Evolutionary conservation across 495 filamentous ascomycete species (phyloP).

Genomic region (Podospora bellae-mahoneyi): DNA sequence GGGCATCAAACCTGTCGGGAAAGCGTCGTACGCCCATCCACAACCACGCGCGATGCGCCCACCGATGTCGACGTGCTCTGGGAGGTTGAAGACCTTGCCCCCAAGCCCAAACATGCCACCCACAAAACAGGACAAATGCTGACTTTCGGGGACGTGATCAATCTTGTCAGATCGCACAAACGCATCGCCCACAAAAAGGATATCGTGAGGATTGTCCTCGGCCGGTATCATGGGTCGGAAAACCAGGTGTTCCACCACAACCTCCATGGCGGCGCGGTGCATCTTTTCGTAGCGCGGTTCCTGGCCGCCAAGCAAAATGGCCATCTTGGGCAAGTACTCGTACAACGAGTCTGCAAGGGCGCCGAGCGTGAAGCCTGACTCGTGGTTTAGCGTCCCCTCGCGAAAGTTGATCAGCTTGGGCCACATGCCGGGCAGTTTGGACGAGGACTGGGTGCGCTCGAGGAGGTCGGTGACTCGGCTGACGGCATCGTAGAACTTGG

Average conservation of each 20-base stretch:
- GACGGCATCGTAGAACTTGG: conserved; percentile 80
- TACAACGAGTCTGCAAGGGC: conserved; percentile 75
- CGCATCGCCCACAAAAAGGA: conserved; percentile 60
- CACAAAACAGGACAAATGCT: conserved; percentile 67
- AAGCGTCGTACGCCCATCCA: conserved; percentile 80
- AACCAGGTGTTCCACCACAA: conserved; percentile 61
- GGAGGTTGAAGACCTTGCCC: conserved; percentile 65
- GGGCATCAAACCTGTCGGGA: conserved; percentile 82
- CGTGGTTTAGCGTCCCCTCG: conserved; percentile 28
- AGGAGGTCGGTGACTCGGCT: conserved; percentile 77
- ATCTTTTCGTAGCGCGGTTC: conserved; percentile 40
- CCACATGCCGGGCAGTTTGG: conserved; percentile 78
- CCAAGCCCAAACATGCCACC: conserved; percentile 92
- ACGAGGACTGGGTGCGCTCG: conserved; percentile 62
- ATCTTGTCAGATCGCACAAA: conserved; percentile 19
- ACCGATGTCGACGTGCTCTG: conserved; percentile 69
- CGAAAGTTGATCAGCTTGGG: conserved; percentile 60
- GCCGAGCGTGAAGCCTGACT: conserved; percentile 60
- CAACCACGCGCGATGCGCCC: conserved; percentile 80
- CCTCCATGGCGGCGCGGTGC: conserved; percentile 56
- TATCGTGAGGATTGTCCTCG: conserved; percentile 51
- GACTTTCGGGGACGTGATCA: conserved; percentile 36
- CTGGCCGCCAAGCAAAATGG: conserved; percentile 43
- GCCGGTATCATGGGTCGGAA: conserved; percentile 62
- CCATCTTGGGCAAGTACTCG: conserved; percentile 81